These are phyloP conservation scores for Corymbia citriodora DNA, from an alignment of 441 rosid species.

Conservation along the genomic window DNA sequence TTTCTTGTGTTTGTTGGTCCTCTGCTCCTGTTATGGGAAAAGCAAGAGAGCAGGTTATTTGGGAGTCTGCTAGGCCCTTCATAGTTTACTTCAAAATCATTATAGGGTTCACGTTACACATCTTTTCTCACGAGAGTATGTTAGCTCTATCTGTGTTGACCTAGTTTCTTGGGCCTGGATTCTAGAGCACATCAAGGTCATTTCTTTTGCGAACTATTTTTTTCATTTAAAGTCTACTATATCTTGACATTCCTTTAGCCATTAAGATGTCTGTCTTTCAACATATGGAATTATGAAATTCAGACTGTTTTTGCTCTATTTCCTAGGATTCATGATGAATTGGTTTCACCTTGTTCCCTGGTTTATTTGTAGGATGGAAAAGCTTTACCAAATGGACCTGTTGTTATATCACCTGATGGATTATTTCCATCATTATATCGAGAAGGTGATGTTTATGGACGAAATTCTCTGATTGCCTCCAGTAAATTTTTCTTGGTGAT, in stretches of 20 bases:
- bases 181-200: not conserved
- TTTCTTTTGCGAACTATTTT: not conserved
- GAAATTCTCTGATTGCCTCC: not conserved
- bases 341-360: slow-evolving; percentile 1
- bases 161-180: not conserved
- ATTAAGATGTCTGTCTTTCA: not conserved
- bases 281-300: not conserved
- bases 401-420: slow-evolving; percentile 89
- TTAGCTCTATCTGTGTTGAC: not conserved
- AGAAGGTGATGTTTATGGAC: slow-evolving; percentile 45
- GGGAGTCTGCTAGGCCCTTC: not conserved
- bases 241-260: not conserved
- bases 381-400: slow-evolving; percentile 76
- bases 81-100: not conserved
- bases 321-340: not conserved
- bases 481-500: not conserved
- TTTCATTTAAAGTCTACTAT: not conserved
- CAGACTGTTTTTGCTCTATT: not conserved
- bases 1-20: not conserved
- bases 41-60: not conserved
- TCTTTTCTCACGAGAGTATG: not conserved
- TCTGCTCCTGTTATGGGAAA: not conserved
- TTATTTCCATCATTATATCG: slow-evolving; percentile 80
- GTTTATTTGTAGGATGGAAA: slow-evolving; percentile 66
- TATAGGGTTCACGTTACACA: not conserved